Percentiles rank a stretch among this genome's conserved stretches.
phyloP scores from a whole-genome alignment of 2,329 filamentous ascomycete species.

The Thielaviopsis populi region DNA sequence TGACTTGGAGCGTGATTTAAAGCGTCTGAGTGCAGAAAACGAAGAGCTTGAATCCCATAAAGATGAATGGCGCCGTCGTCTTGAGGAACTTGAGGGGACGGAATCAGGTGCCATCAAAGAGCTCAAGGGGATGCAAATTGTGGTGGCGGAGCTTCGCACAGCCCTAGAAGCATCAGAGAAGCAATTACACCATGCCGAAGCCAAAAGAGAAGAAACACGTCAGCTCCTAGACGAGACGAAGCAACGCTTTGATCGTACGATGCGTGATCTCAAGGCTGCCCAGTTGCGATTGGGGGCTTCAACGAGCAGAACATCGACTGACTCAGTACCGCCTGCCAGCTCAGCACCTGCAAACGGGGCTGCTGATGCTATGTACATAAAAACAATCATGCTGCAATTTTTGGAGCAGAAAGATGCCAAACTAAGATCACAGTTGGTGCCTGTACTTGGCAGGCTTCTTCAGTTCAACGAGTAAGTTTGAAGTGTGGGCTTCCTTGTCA shows the following conservation, averaged over 20 bases:
- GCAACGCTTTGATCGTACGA: conserved; percentile 61
- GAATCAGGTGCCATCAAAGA: conserved; percentile 58
- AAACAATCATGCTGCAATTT: conserved; percentile 70
- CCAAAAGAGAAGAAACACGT: conserved; percentile 61
- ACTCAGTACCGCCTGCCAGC: conserved; percentile 27
- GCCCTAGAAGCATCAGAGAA: conserved; percentile 78
- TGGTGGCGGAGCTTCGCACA: conserved; percentile 62
- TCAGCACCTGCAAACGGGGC: conserved; percentile 19
- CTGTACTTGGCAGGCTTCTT: conserved; percentile 60
- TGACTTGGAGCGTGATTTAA: conserved; percentile 66
- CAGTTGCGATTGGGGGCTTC: conserved; percentile 31
- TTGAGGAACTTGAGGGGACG: conserved; percentile 59
- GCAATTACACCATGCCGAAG: conserved; percentile 70
- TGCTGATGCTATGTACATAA: conserved; percentile 51
- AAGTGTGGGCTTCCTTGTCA: not conserved
- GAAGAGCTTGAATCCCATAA: conserved; percentile 63
- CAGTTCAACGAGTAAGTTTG: conserved; percentile 56
- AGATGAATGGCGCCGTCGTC: conserved; percentile 56
- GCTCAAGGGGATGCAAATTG: conserved; percentile 56
- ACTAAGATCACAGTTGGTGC: conserved; percentile 59
- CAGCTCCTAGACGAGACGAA: conserved; percentile 65
- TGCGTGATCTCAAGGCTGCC: conserved; percentile 45
- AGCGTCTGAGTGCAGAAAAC: conserved; percentile 55
- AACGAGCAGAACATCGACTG: conserved; percentile 30
- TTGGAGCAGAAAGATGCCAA: conserved; percentile 67